phyloP scores from a whole-genome alignment of 2,329 filamentous ascomycete species.

The Ceratocystis destructans region DNA sequence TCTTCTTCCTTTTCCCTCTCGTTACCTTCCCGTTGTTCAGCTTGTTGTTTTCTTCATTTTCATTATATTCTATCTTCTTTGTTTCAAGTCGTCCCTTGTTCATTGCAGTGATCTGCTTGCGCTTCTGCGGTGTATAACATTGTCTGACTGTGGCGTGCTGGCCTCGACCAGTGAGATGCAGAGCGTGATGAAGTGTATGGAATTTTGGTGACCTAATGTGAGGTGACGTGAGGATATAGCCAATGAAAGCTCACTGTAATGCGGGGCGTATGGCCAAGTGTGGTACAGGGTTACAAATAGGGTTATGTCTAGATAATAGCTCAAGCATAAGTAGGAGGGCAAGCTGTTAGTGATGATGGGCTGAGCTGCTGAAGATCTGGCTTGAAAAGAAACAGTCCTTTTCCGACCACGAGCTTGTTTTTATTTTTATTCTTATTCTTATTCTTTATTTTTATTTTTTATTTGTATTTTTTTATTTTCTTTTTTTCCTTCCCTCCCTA shows the following conservation, averaged over 20 bases:
- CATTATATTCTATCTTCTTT: conserved; percentile 14
- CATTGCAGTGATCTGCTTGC: neutral
- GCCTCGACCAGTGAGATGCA: neutral
- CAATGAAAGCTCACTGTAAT: no score
- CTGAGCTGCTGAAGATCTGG: neutral
- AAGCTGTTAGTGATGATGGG: neutral
- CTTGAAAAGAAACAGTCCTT: neutral
- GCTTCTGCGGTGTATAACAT: neutral
- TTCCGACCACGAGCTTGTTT: neutral
- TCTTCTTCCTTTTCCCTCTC: conserved; percentile 23
- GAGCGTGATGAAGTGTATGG: no score
- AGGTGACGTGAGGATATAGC: no score
- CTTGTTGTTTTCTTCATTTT: conserved; percentile 23
- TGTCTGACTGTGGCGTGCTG: neutral
- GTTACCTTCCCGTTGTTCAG: conserved; percentile 19
- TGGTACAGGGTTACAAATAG: no score
- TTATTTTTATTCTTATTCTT: neutral
- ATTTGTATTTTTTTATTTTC: neutral
- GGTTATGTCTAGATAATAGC: no score
- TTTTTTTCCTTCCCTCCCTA: neutral
- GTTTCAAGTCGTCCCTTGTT: neutral
- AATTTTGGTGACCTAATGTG: no score
- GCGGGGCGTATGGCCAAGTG: no score
- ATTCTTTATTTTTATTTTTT: no score
- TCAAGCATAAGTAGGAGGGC: no score